A percentile compares a stretch with the other conserved stretches of the same genome.
Evolutionary conservation across 2,329 filamentous ascomycete species (phyloP).

Genomic region (Aspergillus sp.): DNA sequence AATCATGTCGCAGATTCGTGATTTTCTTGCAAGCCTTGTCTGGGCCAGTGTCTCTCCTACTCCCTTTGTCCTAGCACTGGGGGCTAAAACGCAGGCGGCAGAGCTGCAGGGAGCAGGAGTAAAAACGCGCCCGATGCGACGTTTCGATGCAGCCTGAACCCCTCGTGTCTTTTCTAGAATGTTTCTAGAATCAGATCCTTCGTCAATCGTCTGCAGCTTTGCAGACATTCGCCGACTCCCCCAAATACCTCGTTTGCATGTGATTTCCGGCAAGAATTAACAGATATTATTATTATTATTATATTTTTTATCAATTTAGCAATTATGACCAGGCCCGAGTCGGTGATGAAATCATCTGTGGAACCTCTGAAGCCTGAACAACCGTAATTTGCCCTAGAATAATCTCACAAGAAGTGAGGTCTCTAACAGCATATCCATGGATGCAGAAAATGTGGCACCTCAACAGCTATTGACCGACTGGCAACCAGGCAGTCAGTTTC

Average conservation of each 20-base stretch:
- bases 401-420: too few relatives aligned
- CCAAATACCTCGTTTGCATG: neutral
- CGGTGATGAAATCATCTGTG: neutral
- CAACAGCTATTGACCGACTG: neutral
- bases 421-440: too few relatives aligned
- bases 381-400: neutral
- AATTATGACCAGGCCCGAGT: neutral
- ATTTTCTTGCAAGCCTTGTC: neutral
- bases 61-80: neutral
- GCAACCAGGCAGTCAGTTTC: neutral
- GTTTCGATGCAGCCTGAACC: slow-evolving; percentile 1
- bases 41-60: neutral
- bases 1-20: neutral
- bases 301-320: neutral
- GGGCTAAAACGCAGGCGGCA: neutral
- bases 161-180: slow-evolving; percentile 11
- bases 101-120: neutral
- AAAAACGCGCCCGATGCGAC: slow-evolving; percentile 3
- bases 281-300: neutral
- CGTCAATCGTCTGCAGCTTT: neutral
- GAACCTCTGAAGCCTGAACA: neutral
- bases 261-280: neutral
- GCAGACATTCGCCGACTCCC: too few relatives aligned
- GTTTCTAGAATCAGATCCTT: slow-evolving; percentile 15
- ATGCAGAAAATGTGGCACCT: too few relatives aligned